phyloP scores from a whole-genome alignment of 371 early-diverging fungal species.

The Mucor mucedo region DNA sequence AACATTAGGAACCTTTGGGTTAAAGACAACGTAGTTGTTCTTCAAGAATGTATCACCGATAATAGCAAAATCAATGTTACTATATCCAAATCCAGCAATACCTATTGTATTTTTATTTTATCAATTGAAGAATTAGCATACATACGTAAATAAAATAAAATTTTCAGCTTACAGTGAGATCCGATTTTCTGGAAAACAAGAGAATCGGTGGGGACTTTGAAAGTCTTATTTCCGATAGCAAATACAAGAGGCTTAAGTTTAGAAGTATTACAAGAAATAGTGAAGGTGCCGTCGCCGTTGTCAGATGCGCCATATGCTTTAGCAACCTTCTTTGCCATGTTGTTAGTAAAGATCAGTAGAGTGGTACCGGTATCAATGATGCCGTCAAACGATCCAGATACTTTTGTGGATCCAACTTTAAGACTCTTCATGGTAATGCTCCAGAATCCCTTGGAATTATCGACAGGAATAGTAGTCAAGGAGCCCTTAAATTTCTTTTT shows the following conservation, averaged over 20 bases:
- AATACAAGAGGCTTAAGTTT: conserved; percentile 24
- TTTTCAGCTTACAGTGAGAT: conserved; percentile 17
- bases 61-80: conserved; percentile 31
- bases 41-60: conserved; percentile 55
- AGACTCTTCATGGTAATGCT: conserved; percentile 47
- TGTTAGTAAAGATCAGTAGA: conserved; percentile 55
- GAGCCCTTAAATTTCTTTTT: conserved; percentile 49
- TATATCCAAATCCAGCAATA: conserved; percentile 30
- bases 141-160: no score
- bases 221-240: conserved; percentile 22
- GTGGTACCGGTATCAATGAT: conserved; percentile 73
- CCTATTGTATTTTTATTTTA: conserved; percentile 12
- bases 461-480: conserved; percentile 55
- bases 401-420: conserved; percentile 12
- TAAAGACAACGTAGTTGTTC: conserved; percentile 52
- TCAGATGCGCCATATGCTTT: conserved; percentile 25
- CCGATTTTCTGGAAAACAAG: conserved; percentile 27
- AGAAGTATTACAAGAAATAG: conserved; percentile 29
- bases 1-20: conserved; percentile 31
- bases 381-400: conserved; percentile 31
- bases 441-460: conserved; percentile 51
- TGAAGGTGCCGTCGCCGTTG: conserved; percentile 39
- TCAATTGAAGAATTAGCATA: conserved; percentile 3
- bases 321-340: conserved; percentile 37
- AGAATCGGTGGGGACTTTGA: conserved; percentile 29